These are phyloP conservation scores for Colletotrichum coccodes DNA, from an alignment of 2,329 filamentous ascomycete genomes.

Conservation along the genomic window DNA sequence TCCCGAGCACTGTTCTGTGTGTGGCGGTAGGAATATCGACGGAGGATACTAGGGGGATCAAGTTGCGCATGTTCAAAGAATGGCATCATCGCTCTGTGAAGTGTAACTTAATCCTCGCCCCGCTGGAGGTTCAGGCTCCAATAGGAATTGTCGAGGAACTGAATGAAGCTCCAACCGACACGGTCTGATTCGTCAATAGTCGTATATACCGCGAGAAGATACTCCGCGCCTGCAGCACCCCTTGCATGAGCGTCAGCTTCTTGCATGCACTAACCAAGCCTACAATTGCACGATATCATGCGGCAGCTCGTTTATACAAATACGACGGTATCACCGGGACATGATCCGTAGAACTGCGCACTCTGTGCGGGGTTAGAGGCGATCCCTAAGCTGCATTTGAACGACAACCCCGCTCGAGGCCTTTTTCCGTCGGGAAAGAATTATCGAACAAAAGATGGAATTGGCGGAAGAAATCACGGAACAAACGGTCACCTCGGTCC, in stretches of 20 bases:
- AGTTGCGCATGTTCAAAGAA: no score
- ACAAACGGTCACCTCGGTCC: neutral
- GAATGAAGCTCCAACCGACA: neutral
- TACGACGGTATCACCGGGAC: neutral
- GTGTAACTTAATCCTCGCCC: no score
- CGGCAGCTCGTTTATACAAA: neutral
- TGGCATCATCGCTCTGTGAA: no score
- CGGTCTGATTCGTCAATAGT: neutral
- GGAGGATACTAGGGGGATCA: no score
- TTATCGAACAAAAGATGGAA: neutral
- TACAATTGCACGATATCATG: neutral
- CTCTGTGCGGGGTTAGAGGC: neutral
- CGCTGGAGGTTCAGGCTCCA: neutral
- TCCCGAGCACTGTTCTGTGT: no score
- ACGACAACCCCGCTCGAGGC: neutral
- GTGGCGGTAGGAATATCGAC: no score
- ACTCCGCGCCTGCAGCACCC: neutral
- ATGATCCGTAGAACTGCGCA: neutral
- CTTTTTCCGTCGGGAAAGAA: neutral
- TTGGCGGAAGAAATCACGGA: conserved; percentile 18
- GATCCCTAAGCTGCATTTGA: neutral
- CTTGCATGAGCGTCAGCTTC: neutral
- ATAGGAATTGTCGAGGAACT: neutral
- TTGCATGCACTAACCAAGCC: neutral
- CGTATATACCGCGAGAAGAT: neutral